These are phyloP conservation scores for Mycena citricolor DNA, from an alignment of 1,284 basidiomycete genomes.

Conservation along the genomic window DNA sequence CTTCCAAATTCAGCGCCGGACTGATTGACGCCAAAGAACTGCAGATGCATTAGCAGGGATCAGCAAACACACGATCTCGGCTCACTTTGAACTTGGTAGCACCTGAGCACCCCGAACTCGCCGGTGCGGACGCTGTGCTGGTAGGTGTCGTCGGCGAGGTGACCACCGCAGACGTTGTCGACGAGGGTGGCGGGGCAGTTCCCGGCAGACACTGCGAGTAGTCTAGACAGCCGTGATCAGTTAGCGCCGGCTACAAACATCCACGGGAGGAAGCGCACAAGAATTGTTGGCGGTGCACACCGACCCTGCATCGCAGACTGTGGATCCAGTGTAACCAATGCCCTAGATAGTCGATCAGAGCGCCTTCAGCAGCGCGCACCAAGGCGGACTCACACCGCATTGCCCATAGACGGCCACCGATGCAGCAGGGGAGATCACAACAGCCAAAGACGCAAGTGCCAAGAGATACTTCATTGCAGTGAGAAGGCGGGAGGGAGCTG, in stretches of 20 bases:
- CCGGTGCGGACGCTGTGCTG: constrained; percentile 28
- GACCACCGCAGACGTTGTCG: constrained; percentile 16
- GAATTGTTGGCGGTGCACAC: constrained; percentile 35
- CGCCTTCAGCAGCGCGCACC: not conserved
- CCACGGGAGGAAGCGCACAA: constrained; percentile 31
- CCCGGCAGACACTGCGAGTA: constrained; percentile 42
- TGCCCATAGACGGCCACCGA: constrained; percentile 40
- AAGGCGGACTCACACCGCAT: constrained; percentile 36
- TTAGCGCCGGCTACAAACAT: not conserved
- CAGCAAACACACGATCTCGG: not conserved
- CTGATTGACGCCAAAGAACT: constrained; percentile 62
- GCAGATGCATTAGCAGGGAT: not conserved
- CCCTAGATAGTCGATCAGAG: constrained; percentile 30
- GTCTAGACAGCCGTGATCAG: constrained; percentile 25
- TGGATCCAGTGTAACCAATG: constrained; percentile 35
- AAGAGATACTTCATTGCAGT: constrained; percentile 35
- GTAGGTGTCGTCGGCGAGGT: constrained; percentile 25
- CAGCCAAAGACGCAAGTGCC: constrained; percentile 33
- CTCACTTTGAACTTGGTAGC: constrained; percentile 50
- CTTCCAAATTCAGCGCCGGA: constrained; percentile 58
- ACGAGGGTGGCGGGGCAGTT: constrained; percentile 11
- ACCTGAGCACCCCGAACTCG: constrained; percentile 33
- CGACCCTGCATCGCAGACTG: constrained; percentile 35
- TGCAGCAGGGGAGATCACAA: constrained; percentile 29
- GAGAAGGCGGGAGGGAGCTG: too few relatives aligned